phyloP scores from a whole-genome alignment of 2,329 filamentous ascomycete species.

The Neofusicoccum parvum region DNA sequence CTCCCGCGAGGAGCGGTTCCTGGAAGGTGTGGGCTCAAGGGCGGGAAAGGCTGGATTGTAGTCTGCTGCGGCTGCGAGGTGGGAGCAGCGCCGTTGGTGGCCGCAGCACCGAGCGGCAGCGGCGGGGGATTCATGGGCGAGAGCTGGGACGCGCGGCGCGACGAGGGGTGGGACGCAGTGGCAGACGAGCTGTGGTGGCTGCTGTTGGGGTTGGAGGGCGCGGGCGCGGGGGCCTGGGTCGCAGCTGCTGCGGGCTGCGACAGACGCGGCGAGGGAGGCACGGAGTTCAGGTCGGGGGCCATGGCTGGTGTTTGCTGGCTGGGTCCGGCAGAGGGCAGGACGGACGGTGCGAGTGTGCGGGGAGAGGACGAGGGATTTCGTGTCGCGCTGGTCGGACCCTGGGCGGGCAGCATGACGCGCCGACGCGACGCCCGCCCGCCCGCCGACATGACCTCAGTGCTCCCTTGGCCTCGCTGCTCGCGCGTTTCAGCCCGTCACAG shows the following conservation, averaged over 20 bases:
- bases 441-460: conserved; percentile 3
- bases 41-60: conserved; percentile 36
- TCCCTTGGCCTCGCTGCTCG: neutral
- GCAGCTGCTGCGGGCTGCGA: conserved; percentile 36
- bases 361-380: neutral
- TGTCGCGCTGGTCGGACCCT: neutral
- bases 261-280: conserved; percentile 41
- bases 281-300: conserved; percentile 53
- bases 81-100: neutral
- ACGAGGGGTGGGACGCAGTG: conserved; percentile 40
- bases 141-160: conserved; percentile 50
- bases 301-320: conserved; percentile 35
- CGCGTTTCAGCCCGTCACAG: conserved; percentile 3
- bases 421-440: neutral
- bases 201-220: conserved; percentile 35
- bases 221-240: conserved; percentile 30
- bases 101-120: conserved; percentile 39
- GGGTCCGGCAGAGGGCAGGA: neutral
- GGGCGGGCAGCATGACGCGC: conserved; percentile 10
- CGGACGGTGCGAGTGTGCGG: neutral
- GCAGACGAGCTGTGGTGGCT: conserved; percentile 32
- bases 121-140: conserved; percentile 51
- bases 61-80: conserved; percentile 29
- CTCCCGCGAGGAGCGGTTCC: conserved; percentile 26
- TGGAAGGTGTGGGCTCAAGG: conserved; percentile 37